phyloP scores from a whole-genome alignment of 495 filamentous ascomycete species.

The Podospora pseudocomata region DNA sequence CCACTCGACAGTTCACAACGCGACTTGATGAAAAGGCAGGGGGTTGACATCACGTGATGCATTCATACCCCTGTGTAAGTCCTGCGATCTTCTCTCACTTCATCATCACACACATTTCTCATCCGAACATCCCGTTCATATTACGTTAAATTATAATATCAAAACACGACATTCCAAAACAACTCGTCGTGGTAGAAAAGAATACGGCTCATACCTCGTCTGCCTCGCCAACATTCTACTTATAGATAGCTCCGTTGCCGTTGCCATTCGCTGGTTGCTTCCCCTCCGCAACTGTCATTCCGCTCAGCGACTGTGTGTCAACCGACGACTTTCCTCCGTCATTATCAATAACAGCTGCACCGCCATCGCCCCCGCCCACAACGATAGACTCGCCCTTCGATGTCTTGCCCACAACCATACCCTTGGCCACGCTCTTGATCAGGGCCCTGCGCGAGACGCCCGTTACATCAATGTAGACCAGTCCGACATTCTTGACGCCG shows the following conservation, averaged over 20 bases:
- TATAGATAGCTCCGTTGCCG: conserved; percentile 2
- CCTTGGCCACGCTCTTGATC: conserved; percentile 90
- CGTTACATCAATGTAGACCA: conserved; percentile 96
- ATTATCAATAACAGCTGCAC: conserved; percentile 20
- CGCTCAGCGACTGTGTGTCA: conserved; percentile 17
- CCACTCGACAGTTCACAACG: neutral
- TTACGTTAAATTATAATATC: neutral
- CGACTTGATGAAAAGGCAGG: conserved; percentile 2
- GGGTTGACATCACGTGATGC: neutral
- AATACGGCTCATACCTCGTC: neutral
- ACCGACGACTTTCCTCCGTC: conserved; percentile 1
- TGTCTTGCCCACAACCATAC: conserved; percentile 94
- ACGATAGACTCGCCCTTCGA: conserved; percentile 80
- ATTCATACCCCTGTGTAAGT: conserved; percentile 2
- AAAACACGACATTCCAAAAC: neutral
- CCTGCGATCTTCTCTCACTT: neutral
- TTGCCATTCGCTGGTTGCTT: conserved; percentile 25
- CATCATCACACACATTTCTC: neutral
- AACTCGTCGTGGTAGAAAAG: neutral
- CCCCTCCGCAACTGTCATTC: conserved; percentile 25
- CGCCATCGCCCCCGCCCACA: conserved; percentile 71
- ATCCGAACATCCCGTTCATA: neutral
- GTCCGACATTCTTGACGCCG: conserved; percentile 88
- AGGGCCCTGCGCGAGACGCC: conserved; percentile 86
- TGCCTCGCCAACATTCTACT: neutral